A percentile compares a stretch with the other conserved stretches of the same genome.
Conservation (phyloP, 2,329 filamentous ascomycete genomes). For the Elsinoe batatas region DNA sequence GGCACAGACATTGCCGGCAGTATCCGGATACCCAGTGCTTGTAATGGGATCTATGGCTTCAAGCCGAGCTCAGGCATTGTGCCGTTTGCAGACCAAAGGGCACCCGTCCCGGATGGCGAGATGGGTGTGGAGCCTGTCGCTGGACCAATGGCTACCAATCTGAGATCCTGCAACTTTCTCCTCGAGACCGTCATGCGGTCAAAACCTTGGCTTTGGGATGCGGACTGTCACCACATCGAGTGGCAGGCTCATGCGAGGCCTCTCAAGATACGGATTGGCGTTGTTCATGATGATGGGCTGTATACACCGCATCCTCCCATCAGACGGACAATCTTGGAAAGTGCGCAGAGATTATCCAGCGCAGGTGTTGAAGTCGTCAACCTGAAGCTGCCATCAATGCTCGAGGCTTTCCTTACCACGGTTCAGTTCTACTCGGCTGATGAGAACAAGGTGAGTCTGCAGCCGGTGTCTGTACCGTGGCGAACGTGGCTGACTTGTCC, state of each 20-base stretch:
- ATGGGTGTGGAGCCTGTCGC: slow-evolving; percentile 17
- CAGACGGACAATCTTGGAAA: slow-evolving; percentile 16
- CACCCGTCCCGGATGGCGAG: slow-evolving; percentile 9
- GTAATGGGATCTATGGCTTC: slow-evolving; percentile 35
- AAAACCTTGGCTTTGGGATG: slow-evolving; percentile 20
- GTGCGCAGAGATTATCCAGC: slow-evolving; percentile 14
- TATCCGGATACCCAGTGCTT: slow-evolving; percentile 79
- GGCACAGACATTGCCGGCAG: slow-evolving; percentile 52
- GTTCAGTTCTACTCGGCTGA: slow-evolving; percentile 17
- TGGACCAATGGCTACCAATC: slow-evolving; percentile 22
- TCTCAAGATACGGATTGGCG: slow-evolving; percentile 19
- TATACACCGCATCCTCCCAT: slow-evolving; percentile 20
- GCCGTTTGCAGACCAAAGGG: slow-evolving; percentile 12
- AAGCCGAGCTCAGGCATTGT: slow-evolving; percentile 17
- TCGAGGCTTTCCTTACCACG: slow-evolving; percentile 15
- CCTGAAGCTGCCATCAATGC: slow-evolving; percentile 17
- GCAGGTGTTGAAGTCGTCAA: slow-evolving; percentile 17
- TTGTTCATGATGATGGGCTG: slow-evolving; percentile 19
- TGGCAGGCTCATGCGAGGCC: slow-evolving; percentile 6
- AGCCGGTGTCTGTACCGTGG: too few relatives aligned
- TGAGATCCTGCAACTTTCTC: slow-evolving; percentile 21
- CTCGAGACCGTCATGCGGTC: slow-evolving; percentile 18
- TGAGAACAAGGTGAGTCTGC: slow-evolving; percentile 15
- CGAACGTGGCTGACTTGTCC: not conserved
- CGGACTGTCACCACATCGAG: slow-evolving; percentile 16